Base-by-base conservation (phyloP, 768 basidiomycete species). In the Grammothele lineata region DNA sequence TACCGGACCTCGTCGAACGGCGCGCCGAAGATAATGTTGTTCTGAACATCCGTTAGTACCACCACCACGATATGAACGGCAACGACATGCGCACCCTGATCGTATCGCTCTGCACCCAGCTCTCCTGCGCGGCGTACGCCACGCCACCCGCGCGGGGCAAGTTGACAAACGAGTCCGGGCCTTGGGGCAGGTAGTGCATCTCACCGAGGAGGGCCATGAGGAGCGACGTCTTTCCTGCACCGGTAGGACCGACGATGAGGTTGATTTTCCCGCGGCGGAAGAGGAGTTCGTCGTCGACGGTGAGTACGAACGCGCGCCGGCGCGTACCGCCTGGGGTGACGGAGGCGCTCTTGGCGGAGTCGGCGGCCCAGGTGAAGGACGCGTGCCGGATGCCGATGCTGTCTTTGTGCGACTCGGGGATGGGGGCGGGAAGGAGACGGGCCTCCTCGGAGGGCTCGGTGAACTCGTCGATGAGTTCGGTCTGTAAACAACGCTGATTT, bases 41-140 rank as follows among this genome's bases (percentile, higher is more conserved):
- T 68, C 66, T 66, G 5, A 3, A 14, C 3, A 4, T 2, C 17
- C 25, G 8, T 25, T n/a, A 38, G 23, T 24, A 17, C 14, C 38
- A 15, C 4, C 14, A 18, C 23, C 17, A 21, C 23, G 4, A 15
- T 24, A 40, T 9, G 10, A 9, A 34, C 21, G 1, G 10, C 5
- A 17, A 10, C n/a, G n/a, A n/a, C n/a, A n/a, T n/a, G n/a, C n/a
- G n/a, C n/a, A n/a, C n/a, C n/a, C n/a, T n/a, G n/a, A 18, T 18
- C 42, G 15, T 37, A 11, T 3, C 4, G 2, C 5, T n/a, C 40
- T 41, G 77, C 2, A 88, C 80, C 86, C 86, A 92, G 6, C 82
- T 77, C 58, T 88, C 86, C 59, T 92, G 88, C 4, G 82, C 81
- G 5, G 83, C 83, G 57, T 85, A 88, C 2, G 85, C 79, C 30